A percentile compares a stretch with the other conserved stretches of the same genome.
Conservation (phyloP, 805 yeast species). For the Schizosaccharomyces octosporus region DNA sequence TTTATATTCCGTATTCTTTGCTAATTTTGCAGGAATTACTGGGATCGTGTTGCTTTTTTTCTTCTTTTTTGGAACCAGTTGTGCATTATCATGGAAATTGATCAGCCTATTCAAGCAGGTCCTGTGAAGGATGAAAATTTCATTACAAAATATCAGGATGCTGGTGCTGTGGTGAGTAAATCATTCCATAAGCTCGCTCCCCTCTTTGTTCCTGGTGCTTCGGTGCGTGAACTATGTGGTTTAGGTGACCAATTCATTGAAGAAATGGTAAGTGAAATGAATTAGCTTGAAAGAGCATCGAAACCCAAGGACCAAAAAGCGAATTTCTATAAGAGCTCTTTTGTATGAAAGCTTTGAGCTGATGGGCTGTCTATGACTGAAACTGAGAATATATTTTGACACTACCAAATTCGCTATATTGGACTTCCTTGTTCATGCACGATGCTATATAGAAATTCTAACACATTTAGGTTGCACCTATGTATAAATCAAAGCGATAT, state of each 20-base stretch:
- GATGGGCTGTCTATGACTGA: too few species aligned
- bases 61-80: not conserved
- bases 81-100: not conserved
- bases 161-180: not conserved
- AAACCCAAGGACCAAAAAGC: not conserved
- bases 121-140: not conserved
- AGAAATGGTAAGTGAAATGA: not conserved
- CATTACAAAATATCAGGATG: not conserved
- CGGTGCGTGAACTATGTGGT: not conserved
- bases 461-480: constrained; percentile 27
- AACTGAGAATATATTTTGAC: too few species aligned
- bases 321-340: not conserved
- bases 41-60: too few species aligned
- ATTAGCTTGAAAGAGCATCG: not conserved
- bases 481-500: constrained; percentile 23
- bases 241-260: not conserved
- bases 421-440: not conserved
- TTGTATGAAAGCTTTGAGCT: too few species aligned
- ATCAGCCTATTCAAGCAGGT: not conserved
- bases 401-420: not conserved
- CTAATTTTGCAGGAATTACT: too few species aligned
- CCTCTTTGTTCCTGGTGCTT: not conserved
- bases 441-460: constrained; percentile 20
- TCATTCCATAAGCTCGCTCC: not conserved
- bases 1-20: too few species aligned